Percentiles rank a stretch among this genome's conserved stretches.
Evolutionary conservation across 1,284 basidiomycete species (phyloP).

Genomic region (Pseudozyma tsukubaensis): DNA sequence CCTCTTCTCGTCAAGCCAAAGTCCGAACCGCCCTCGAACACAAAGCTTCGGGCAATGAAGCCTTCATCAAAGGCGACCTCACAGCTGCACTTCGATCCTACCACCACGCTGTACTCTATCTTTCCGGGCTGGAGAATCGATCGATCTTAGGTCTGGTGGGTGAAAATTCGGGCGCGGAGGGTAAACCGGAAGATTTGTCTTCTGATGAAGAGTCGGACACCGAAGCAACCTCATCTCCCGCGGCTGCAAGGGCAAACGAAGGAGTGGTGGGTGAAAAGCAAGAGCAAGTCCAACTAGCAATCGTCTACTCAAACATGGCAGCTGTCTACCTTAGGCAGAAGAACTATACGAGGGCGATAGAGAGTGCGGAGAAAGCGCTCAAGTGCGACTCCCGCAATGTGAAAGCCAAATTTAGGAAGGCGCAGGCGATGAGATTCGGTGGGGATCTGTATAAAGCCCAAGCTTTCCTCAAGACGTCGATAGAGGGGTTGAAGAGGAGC

Average conservation of each 20-base stretch:
- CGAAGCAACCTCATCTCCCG: not conserved
- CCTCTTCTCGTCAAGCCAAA: slow-evolving; percentile 7
- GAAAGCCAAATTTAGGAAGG: slow-evolving; percentile 35
- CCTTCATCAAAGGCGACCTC: slow-evolving; percentile 19
- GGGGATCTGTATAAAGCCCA: slow-evolving; percentile 25
- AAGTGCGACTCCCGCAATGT: slow-evolving; percentile 22
- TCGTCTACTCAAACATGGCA: slow-evolving; percentile 37
- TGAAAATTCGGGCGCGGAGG: slow-evolving; percentile 16
- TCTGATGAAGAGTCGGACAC: slow-evolving; percentile 9
- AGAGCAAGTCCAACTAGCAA: slow-evolving; percentile 1
- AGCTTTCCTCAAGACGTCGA: not conserved
- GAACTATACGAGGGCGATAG: slow-evolving; percentile 14
- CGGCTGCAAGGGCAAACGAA: not conserved
- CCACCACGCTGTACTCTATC: slow-evolving; percentile 29
- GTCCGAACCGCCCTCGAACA: slow-evolving; percentile 15
- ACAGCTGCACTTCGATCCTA: slow-evolving; percentile 18
- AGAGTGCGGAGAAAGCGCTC: slow-evolving; percentile 24
- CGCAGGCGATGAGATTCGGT: slow-evolving; percentile 13
- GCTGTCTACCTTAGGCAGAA: slow-evolving; percentile 34
- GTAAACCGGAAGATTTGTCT: slow-evolving; percentile 18
- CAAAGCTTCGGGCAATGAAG: slow-evolving; percentile 25
- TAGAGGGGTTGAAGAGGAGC: slow-evolving; percentile 1
- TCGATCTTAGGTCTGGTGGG: slow-evolving; percentile 28
- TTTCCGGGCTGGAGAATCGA: slow-evolving; percentile 16
- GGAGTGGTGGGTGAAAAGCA: slow-evolving; percentile 9